Evolutionary conservation across 2,329 filamentous ascomycete genomes (phyloP), one percentile per base, ranked within the genome.

Genomic region (Daldinia sp.): DNA sequence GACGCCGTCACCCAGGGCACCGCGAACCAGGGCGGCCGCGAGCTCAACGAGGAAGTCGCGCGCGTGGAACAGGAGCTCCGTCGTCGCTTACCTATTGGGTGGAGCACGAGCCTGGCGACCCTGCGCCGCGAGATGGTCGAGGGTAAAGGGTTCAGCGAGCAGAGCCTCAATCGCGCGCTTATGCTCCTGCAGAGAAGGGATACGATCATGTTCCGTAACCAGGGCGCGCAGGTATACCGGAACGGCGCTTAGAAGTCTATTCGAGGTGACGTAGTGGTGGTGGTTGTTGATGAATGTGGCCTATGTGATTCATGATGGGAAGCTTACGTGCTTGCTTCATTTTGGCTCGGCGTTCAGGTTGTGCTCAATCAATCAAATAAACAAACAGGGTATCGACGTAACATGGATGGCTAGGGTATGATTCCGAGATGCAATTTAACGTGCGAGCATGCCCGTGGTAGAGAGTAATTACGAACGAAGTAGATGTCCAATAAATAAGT

Each of bases 1-100:
- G 95, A 99, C 77, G 96, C 96, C 6, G 94, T 98, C 63, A 95
- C 93, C 67, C 93, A 97, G 76, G 95, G 94, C 67, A 91, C 92
- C 73, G 92, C 60, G 1, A 65, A 65, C 60, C 62, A 61, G 44
- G 93, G 93, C 41, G 94, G 90, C 76, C 91, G 93, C 70, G 95
- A 98, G 81, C 84, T 98, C 63, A 95, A 97, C 81, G 93, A 97
- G 57, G 96, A 98, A 79, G 92, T 93, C 5, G 86, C 87, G 72
- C 93, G 93, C 74, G 88, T 98, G 4, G 96, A 98, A 81, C 89
- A 93, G 15, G 96, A 98, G 83, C 84, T 99, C 58, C 91, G 93
- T 81, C 88, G 93, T 64, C 87, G 95, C 28, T 83, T 99, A 74
- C 94, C 96, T 0, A 96, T 99, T 73, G 96, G 96, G 20, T 99